Conservation (phyloP, 495 filamentous ascomycete species). For the Aspergillus conjunctus region DNA sequence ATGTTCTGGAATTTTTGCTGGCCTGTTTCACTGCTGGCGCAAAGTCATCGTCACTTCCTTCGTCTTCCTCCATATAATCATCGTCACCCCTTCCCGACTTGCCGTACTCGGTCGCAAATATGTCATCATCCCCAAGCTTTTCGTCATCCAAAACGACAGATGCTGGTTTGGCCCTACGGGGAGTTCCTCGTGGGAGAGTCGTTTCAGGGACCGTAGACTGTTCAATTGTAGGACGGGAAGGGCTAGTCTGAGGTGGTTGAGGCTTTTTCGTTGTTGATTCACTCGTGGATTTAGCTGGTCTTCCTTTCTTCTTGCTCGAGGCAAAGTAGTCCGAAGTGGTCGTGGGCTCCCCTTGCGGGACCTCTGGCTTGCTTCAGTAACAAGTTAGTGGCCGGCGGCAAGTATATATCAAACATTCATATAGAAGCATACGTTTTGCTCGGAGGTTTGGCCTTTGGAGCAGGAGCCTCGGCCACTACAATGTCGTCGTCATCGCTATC, state of each 20-base stretch:
- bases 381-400: neutral
- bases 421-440: constrained; percentile 41
- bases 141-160: constrained; percentile 55
- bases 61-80: constrained; percentile 66
- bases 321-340: constrained; percentile 64
- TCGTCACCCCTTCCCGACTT: constrained; percentile 66
- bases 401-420: neutral
- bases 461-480: constrained; percentile 35
- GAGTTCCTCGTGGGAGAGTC: constrained; percentile 34
- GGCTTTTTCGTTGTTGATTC: constrained; percentile 14
- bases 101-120: constrained; percentile 65
- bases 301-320: constrained; percentile 54
- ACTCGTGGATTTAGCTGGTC: constrained; percentile 34
- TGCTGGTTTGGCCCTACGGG: constrained; percentile 36
- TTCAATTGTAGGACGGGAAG: constrained; percentile 29
- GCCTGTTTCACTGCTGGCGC: constrained; percentile 43
- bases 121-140: constrained; percentile 71
- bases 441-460: constrained; percentile 48
- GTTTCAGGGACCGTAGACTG: constrained; percentile 23
- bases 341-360: constrained; percentile 53
- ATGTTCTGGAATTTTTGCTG: constrained; percentile 27
- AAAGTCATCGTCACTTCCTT: constrained; percentile 52
- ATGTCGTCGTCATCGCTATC: constrained; percentile 71
- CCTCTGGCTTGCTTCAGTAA: constrained; percentile 45
- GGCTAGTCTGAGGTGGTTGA: constrained; percentile 23